These are phyloP conservation scores for Hypomyces rosellus DNA, from an alignment of 2,329 filamentous ascomycete species.

Conservation along the genomic window DNA sequence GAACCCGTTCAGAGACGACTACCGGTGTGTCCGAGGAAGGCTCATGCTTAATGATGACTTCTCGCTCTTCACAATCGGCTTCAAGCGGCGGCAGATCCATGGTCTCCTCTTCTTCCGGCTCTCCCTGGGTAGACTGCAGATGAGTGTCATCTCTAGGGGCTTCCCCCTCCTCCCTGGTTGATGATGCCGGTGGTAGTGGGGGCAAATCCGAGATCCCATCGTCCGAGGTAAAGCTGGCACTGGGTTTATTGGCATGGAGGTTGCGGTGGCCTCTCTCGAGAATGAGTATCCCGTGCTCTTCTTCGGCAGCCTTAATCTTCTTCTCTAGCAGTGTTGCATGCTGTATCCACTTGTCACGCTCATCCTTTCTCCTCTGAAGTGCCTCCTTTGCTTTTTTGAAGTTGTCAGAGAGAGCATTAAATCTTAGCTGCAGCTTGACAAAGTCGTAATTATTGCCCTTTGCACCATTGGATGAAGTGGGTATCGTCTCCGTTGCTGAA, in stretches of 20 bases:
- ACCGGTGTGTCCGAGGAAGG: slow-evolving; percentile 48
- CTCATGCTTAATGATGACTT: slow-evolving; percentile 39
- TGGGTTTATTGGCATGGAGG: background rate
- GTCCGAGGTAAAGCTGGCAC: slow-evolving; percentile 16
- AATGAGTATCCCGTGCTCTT: slow-evolving; percentile 29
- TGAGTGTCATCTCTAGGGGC: slow-evolving; percentile 12
- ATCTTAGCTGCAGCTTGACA: slow-evolving; percentile 32
- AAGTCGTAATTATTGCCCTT: slow-evolving; percentile 23
- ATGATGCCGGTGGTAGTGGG: background rate
- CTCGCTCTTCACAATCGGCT: slow-evolving; percentile 1
- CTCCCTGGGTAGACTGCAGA: slow-evolving; percentile 15
- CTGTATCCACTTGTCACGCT: slow-evolving; percentile 39
- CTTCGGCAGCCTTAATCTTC: slow-evolving; percentile 38
- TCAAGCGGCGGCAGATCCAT: slow-evolving; percentile 21
- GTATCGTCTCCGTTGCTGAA: background rate
- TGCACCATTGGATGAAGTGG: background rate
- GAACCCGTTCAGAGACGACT: slow-evolving; percentile 42
- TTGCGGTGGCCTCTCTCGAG: slow-evolving; percentile 14
- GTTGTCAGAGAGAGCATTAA: slow-evolving; percentile 33
- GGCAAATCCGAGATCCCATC: background rate
- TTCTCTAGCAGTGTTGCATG: slow-evolving; percentile 38
- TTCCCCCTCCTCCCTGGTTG: slow-evolving; percentile 10
- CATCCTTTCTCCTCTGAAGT: slow-evolving; percentile 34
- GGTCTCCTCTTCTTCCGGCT: slow-evolving; percentile 10
- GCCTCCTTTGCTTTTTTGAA: slow-evolving; percentile 36